Conservation (phyloP, 495 filamentous ascomycete genomes). For the Hyphodiscus hymeniophilus region DNA sequence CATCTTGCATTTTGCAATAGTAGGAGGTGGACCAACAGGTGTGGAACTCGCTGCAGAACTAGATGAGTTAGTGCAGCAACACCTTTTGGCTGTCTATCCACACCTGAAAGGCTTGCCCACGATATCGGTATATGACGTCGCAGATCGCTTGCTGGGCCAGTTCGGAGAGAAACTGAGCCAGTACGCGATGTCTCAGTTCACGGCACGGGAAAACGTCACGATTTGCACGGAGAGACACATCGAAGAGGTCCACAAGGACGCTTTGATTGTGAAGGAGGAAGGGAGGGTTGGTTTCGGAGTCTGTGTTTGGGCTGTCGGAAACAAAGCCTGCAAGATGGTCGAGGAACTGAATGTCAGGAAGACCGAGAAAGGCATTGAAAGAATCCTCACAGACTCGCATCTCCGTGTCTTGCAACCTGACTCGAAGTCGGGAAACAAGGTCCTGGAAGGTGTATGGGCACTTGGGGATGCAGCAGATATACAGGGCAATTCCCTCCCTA, state of each 20-base stretch:
- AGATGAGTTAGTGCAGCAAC: constrained; percentile 50
- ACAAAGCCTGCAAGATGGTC: constrained; percentile 18
- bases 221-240: constrained; percentile 24
- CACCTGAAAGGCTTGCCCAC: constrained; percentile 16
- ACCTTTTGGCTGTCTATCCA: constrained; percentile 21
- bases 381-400: constrained; percentile 25
- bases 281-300: constrained; percentile 23
- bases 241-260: constrained; percentile 19
- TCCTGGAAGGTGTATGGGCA: constrained; percentile 54
- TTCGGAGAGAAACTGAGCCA: constrained; percentile 25
- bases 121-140: constrained; percentile 27
- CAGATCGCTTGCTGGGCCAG: constrained; percentile 18
- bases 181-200: constrained; percentile 23
- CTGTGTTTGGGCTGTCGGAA: constrained; percentile 29
- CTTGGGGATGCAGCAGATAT: constrained; percentile 72
- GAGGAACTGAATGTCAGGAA: constrained; percentile 22
- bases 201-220: constrained; percentile 14
- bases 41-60: constrained; percentile 81
- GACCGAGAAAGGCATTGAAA: constrained; percentile 13
- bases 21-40: constrained; percentile 81
- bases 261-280: constrained; percentile 21
- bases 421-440: neutral
- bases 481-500: constrained; percentile 45
- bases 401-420: constrained; percentile 18
- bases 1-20: constrained; percentile 75